Evolutionary conservation across 495 filamentous ascomycete species (phyloP), one percentile per base, ranked within the genome.

Genomic region (Penicillium atrosanguineum): DNA sequence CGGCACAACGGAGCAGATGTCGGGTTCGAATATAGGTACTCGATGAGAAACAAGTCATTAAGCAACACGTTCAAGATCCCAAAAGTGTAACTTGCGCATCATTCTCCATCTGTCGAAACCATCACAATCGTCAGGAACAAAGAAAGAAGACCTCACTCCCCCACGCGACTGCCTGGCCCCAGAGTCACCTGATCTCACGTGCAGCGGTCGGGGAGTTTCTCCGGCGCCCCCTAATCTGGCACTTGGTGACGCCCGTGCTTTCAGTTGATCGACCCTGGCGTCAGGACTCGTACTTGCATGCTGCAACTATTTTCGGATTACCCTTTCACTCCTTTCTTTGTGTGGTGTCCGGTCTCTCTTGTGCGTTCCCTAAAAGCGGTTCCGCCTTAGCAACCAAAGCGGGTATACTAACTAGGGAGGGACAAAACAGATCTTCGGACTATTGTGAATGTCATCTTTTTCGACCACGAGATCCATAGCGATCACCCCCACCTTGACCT

Each of bases 361-460:
- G 36, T 46, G 25, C 31, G 41, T 37, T 18, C 55, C 52, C 29
- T 47, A 46, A 44, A 42, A 39, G 50, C 45, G 46, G 23, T 43
- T 49, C 46, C 43, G 50, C 34, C 36, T 23, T 50, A 43, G 23
- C 48, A 53, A 50, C 42, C 41, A 40, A 54, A 58, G 44, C 62
- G 56, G 60, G 56, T 61, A 65, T 65, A 63, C 60, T 66, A 61
- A 65, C 51, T 43, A 56, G 59, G 59, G 62, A 59, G 62, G 62
- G 54, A 55, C 53, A 58, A 52, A 54, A 57, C 53, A 57, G 36
- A 46, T 56, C 49, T 57, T 52, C 39, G 26, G 25, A 48, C 18
- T 41, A 39, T 47, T 44, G 61, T 61, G 60, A 56, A 65, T 65
- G 63, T 63, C 50, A 57, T 52, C 52, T 31, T 40, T 36, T 62